These are phyloP conservation scores for Rhodotorula toruloides DNA, from an alignment of 768 basidiomycete species.

Conservation along the genomic window DNA sequence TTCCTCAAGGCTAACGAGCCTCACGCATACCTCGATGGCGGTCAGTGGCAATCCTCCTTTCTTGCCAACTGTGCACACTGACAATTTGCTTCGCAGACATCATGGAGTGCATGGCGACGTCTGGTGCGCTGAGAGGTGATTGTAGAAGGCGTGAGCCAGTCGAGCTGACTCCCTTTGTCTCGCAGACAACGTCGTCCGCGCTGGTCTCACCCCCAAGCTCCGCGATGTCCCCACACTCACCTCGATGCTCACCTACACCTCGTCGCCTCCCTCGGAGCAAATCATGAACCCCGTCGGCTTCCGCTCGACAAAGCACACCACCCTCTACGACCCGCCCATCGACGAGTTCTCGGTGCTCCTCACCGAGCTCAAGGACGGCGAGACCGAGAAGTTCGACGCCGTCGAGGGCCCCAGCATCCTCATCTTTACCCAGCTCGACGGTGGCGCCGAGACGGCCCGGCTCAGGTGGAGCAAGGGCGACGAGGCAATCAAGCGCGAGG, in stretches of 20 bases:
- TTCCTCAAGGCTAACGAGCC: slow-evolving; percentile 95
- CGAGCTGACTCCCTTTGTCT: not conserved
- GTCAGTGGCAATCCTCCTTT: slow-evolving; percentile 50
- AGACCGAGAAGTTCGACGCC: slow-evolving; percentile 56
- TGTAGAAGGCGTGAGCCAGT: not conserved
- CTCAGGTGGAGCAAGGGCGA: slow-evolving; percentile 39
- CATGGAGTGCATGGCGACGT: slow-evolving; percentile 98
- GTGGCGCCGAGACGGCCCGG: slow-evolving; percentile 15
- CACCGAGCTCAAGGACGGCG: slow-evolving; percentile 52
- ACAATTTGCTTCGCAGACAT: slow-evolving; percentile 76
- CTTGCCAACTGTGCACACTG: not conserved
- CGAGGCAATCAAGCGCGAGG: slow-evolving; percentile 54
- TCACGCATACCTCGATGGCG: slow-evolving; percentile 91
- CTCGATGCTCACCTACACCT: slow-evolving; percentile 74
- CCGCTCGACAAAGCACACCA: slow-evolving; percentile 47
- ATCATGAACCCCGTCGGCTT: slow-evolving; percentile 61
- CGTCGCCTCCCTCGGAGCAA: slow-evolving; percentile 65
- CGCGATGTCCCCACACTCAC: slow-evolving; percentile 89
- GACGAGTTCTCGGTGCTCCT: slow-evolving; percentile 85
- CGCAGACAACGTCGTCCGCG: slow-evolving; percentile 91
- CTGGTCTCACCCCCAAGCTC: slow-evolving; percentile 92
- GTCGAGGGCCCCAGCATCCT: slow-evolving; percentile 79
- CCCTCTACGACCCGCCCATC: slow-evolving; percentile 83
- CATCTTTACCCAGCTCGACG: slow-evolving; percentile 59
- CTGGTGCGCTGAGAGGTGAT: slow-evolving; percentile 45